Conservation (phyloP, 768 basidiomycete species). For the Gymnopilus dilepis region DNA sequence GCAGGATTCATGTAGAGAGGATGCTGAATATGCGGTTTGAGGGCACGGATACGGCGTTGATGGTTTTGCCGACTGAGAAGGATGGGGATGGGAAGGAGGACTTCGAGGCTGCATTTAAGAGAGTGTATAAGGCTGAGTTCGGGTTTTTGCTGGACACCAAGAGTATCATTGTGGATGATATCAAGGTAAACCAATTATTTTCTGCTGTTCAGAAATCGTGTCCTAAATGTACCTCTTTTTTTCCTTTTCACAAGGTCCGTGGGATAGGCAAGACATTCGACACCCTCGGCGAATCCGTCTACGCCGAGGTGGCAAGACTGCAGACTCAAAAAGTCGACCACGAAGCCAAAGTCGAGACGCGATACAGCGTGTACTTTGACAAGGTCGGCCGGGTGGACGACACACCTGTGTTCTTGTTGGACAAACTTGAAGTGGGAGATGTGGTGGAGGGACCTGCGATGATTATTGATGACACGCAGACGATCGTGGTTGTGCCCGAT, state of each 20-base stretch:
- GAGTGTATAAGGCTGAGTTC: constrained; percentile 84
- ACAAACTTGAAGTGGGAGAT: constrained; percentile 70
- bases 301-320: constrained; percentile 69
- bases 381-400: constrained; percentile 73
- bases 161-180: constrained; percentile 85
- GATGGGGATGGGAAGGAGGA: constrained; percentile 64
- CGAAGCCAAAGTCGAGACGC: constrained; percentile 51
- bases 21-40: constrained; percentile 94
- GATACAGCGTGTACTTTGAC: constrained; percentile 83
- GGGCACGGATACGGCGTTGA: constrained; percentile 91
- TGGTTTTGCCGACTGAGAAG: constrained; percentile 65
- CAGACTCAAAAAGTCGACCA: constrained; percentile 44
- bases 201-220: neutral
- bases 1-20: constrained; percentile 75
- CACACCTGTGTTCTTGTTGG: constrained; percentile 82
- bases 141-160: constrained; percentile 91
- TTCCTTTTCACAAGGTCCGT: constrained; percentile 59
- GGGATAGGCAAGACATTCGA: constrained; percentile 93
- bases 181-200: constrained; percentile 60
- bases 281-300: constrained; percentile 78
- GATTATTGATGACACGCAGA: constrained; percentile 96
- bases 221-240: neutral
- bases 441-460: constrained; percentile 85
- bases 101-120: constrained; percentile 80
- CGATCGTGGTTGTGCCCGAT: constrained; percentile 84